phyloP scores from a whole-genome alignment of 345 rosid genomes.

The Camelina sativa region DNA sequence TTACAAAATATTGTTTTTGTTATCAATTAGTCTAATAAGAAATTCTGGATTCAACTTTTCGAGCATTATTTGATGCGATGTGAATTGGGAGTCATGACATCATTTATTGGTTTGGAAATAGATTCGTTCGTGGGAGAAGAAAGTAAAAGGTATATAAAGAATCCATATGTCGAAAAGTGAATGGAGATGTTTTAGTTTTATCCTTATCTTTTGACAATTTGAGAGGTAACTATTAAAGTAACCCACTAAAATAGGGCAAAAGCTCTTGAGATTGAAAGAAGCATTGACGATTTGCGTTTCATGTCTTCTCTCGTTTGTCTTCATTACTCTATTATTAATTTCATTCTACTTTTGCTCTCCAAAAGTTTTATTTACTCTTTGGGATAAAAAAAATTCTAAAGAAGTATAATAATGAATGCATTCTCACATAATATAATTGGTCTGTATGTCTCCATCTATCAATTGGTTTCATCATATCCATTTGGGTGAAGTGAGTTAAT shows the following conservation, averaged over 20 bases:
- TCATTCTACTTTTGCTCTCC: constrained; percentile 5
- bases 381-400: not conserved
- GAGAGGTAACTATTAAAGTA: constrained; percentile 29
- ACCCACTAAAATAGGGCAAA: constrained; percentile 27
- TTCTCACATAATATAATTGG: constrained; percentile 6
- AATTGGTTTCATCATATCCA: constrained; percentile 19
- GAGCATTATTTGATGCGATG: constrained; percentile 10
- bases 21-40: not conserved
- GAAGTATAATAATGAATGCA: constrained; percentile 33
- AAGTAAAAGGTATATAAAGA: constrained; percentile 10
- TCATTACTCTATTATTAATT: constrained; percentile 29
- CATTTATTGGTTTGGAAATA: constrained; percentile 2
- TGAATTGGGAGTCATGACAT: not conserved
- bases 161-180: constrained; percentile 16
- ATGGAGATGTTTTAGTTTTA: constrained; percentile 9
- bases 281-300: constrained; percentile 31
- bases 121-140: constrained; percentile 21
- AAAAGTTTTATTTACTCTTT: not conserved
- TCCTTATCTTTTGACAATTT: constrained; percentile 37
- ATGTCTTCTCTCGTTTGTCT: constrained; percentile 22
- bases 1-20: too few species aligned
- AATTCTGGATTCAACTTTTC: not conserved
- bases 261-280: constrained; percentile 31
- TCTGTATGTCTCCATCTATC: not conserved
- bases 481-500: not conserved